A percentile compares a stretch with the other conserved stretches of the same genome.
Conservation (phyloP, 352 stramenopile genomes). For the Phytophthora palmivora region DNA sequence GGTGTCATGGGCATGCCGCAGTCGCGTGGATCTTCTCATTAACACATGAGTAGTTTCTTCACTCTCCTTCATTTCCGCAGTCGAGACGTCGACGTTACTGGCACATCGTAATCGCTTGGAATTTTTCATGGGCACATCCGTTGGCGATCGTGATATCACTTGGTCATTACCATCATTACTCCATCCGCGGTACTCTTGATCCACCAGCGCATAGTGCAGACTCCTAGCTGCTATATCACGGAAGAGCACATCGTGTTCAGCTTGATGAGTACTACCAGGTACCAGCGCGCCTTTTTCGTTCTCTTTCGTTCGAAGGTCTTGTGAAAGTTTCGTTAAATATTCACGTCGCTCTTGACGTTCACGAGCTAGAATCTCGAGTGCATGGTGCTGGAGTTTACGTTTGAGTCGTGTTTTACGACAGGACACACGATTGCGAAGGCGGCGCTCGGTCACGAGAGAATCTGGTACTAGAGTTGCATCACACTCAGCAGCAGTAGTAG, state of each 20-base stretch:
- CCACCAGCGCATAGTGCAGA: slow-evolving; percentile 49
- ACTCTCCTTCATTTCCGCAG: background rate
- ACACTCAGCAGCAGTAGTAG: background rate
- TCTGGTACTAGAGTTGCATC: slow-evolving; percentile 8
- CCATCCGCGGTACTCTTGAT: slow-evolving; percentile 37
- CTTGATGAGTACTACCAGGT: slow-evolving; percentile 1
- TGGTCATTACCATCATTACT: slow-evolving; percentile 1
- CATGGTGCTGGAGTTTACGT: slow-evolving; percentile 48
- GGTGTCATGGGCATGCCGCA: slow-evolving; percentile 14
- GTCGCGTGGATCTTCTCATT: slow-evolving; percentile 23
- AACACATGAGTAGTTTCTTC: background rate
- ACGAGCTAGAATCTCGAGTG: slow-evolving; percentile 28
- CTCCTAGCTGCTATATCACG: slow-evolving; percentile 40
- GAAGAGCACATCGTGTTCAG: slow-evolving; percentile 7
- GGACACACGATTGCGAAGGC: slow-evolving; percentile 51
- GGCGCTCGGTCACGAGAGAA: slow-evolving; percentile 28
- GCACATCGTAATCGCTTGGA: too few relatives aligned
- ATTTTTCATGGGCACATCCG: too few relatives aligned
- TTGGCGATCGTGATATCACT: too few relatives aligned
- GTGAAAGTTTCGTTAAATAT: slow-evolving; percentile 42
- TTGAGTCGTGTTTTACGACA: slow-evolving; percentile 59
- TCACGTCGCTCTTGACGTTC: slow-evolving; percentile 39
- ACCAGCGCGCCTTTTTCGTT: background rate
- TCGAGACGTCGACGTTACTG: too few relatives aligned
- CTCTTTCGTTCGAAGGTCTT: slow-evolving; percentile 11